These are phyloP conservation scores for Salix arbutifolia DNA, from an alignment of 345 rosid genomes.

Conservation along the genomic window DNA sequence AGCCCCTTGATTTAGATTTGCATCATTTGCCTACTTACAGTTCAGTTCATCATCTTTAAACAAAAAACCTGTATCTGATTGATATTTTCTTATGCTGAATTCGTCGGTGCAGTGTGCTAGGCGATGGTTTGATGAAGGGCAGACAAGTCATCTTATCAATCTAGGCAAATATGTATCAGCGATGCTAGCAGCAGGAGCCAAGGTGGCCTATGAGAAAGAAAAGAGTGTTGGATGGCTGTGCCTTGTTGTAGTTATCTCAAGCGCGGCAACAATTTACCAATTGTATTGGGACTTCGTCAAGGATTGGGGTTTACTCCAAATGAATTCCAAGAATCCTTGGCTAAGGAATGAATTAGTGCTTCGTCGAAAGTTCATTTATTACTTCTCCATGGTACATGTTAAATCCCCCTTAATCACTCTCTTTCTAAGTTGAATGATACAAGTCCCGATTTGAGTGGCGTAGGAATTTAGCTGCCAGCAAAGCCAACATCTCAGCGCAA, in stretches of 20 bases:
- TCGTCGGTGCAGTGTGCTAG: conserved; percentile 67
- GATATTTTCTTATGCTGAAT: neutral
- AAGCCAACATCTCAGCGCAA: neutral
- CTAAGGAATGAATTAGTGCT: conserved; percentile 92
- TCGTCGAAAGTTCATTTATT: conserved; percentile 78
- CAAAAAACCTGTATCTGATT: conserved; percentile 3
- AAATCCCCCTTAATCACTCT: neutral
- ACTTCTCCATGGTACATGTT: conserved; percentile 76
- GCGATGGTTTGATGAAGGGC: conserved; percentile 91
- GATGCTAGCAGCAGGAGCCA: conserved; percentile 93
- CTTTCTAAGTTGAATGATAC: neutral
- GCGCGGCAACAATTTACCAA: conserved; percentile 81
- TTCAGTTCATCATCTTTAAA: neutral
- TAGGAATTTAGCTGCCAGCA: conserved; percentile 1
- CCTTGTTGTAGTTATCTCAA: conserved; percentile 68
- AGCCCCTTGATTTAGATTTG: neutral
- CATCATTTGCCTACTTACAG: neutral
- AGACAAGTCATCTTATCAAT: conserved; percentile 67
- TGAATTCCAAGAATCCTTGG: conserved; percentile 93
- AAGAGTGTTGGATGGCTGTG: conserved; percentile 57
- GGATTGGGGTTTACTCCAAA: conserved; percentile 97
- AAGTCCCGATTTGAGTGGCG: neutral
- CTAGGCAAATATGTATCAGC: conserved; percentile 95
- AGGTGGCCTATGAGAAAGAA: conserved; percentile 84
- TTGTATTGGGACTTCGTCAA: conserved; percentile 97